phyloP scores from a whole-genome alignment of 2,329 filamentous ascomycete genomes.

The Verticillium longisporum region DNA sequence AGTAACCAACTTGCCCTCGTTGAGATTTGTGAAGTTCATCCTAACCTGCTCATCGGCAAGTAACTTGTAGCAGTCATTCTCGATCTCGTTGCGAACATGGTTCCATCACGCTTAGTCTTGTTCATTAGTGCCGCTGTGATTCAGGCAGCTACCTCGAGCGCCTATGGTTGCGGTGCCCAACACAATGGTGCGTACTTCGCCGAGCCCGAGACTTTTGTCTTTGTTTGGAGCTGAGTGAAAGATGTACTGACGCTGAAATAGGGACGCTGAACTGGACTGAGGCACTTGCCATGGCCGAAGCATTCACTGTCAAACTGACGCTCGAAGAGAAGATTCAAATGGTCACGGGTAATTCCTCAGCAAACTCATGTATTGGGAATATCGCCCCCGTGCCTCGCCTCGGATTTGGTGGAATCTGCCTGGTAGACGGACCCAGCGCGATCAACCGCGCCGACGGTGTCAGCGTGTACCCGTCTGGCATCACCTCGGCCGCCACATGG shows the following conservation, averaged over 20 bases:
- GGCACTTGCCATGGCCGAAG: background rate
- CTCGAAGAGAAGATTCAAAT: background rate
- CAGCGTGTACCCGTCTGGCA: conserved; percentile 59
- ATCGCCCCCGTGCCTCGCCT: background rate
- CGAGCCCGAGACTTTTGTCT: too few relatives aligned
- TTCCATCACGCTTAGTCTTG: too few relatives aligned
- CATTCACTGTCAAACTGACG: background rate
- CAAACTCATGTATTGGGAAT: background rate
- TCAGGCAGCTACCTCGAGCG: too few relatives aligned
- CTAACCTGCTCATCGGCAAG: too few relatives aligned
- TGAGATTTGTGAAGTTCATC: too few relatives aligned
- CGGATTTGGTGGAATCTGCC: background rate
- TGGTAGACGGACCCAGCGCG: background rate
- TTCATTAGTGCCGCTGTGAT: too few relatives aligned
- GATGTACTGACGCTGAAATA: background rate
- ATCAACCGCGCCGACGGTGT: background rate
- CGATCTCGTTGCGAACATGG: too few relatives aligned
- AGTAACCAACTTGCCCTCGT: too few relatives aligned
- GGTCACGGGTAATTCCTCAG: background rate
- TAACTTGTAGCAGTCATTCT: too few relatives aligned
- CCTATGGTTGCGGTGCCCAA: background rate
- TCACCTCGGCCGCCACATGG: conserved; percentile 67
- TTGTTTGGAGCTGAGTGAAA: too few relatives aligned
- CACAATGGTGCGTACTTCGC: background rate
- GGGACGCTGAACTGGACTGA: background rate